phyloP scores from a whole-genome alignment of 768 basidiomycete genomes.

The Auricularia auricula-judae region DNA sequence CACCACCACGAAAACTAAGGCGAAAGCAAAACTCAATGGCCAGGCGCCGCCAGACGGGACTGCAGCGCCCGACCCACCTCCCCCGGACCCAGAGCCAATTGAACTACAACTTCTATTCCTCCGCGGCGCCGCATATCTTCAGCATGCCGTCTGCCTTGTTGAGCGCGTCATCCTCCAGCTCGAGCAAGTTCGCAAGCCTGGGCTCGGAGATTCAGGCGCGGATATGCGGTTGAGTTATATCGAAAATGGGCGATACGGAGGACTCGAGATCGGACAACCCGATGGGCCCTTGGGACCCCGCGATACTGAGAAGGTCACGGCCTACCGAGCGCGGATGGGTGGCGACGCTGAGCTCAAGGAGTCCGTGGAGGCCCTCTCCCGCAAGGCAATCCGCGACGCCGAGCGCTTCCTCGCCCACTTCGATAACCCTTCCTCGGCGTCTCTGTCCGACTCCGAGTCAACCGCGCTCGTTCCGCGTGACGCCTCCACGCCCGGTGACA shows the following conservation, averaged over 20 bases:
- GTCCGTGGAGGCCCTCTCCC: constrained; percentile 45
- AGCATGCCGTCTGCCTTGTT: constrained; percentile 64
- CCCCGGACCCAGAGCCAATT: constrained; percentile 68
- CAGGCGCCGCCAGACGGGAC: constrained; percentile 64
- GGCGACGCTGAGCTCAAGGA: constrained; percentile 46
- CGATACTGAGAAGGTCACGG: constrained; percentile 46
- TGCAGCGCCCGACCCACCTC: constrained; percentile 24
- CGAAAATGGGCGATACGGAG: constrained; percentile 68
- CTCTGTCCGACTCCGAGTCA: not conserved
- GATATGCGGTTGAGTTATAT: constrained; percentile 72
- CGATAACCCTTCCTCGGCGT: constrained; percentile 33
- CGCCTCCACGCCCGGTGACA: constrained; percentile 31
- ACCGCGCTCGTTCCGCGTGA: not conserved
- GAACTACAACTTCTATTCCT: constrained; percentile 78
- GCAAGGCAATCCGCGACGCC: constrained; percentile 74
- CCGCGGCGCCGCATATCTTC: constrained; percentile 73
- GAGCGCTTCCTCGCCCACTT: constrained; percentile 79
- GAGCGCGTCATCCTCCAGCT: constrained; percentile 61
- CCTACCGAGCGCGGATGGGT: constrained; percentile 48
- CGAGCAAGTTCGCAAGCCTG: constrained; percentile 53
- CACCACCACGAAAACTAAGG: constrained; percentile 38
- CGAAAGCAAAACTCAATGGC: constrained; percentile 32
- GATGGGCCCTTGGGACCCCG: constrained; percentile 61
- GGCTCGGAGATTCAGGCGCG: constrained; percentile 47
- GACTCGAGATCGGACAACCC: constrained; percentile 72